Evolutionary conservation across 305 asterid genomes (phyloP), one percentile per base, ranked within the genome.

Genomic region (Fraxinus xanthoxyloides): DNA sequence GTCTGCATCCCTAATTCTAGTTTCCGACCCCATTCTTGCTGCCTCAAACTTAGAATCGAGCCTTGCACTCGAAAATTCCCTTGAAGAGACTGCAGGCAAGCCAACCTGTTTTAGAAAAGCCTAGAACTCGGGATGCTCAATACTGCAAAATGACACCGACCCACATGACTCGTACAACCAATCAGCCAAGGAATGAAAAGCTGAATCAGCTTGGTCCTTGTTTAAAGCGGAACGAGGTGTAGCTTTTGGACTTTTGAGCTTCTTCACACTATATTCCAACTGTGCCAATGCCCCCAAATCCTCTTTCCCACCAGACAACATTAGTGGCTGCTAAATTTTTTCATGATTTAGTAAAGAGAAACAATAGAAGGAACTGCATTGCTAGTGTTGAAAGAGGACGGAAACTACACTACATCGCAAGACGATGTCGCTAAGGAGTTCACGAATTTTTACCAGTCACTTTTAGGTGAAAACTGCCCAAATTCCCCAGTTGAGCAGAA

Each of bases 161-260:
- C 93, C 97, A 76, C 91, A 93, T 1, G 93, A 92, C 82, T 93
- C 97, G 12, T 89, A 95, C 83, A 90, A 89, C 98, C 98, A 95
- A 83, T 91, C 98, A 40, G 98, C 92, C 56, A 95, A 76, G 69
- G 85, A 81, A 76, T 87, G 89, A 40, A 92, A 83, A 75, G 98
- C 97, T 15, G 87, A 87, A 83, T 88, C 90, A 38, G 90, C 87
- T 82, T 90, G 97, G 34, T 88, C 87, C 80, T 91, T 93, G 82
- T 86, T 88, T 83, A 95, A 79, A 26, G 89, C 54, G 46, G 92
- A 90, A 63, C 90, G 81, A 19, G 97, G 93, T 0, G 94, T 89
- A 4, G 91, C 75, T 85, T 90, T 92, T 34, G 92, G 93, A 79
- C 93, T 90, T 81, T 90, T 93, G 38, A 95, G 91, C 92, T 85